phyloP scores from a whole-genome alignment of 768 basidiomycete species.

The Epithele typhae region DNA sequence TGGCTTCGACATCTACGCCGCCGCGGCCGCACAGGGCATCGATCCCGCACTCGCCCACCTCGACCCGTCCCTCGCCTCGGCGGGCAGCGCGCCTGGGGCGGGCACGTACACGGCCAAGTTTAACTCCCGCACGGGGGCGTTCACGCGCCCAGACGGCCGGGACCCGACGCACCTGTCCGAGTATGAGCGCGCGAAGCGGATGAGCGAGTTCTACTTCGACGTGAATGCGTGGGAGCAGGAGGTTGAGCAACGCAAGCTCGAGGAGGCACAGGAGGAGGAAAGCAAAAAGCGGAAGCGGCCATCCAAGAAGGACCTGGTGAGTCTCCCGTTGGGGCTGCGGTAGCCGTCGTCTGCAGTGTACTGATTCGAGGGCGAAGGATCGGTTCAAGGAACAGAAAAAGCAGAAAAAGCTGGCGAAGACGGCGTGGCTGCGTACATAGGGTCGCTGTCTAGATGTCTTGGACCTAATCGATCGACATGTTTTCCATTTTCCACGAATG shows the following conservation, averaged over 20 bases:
- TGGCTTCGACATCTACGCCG: conserved; percentile 53
- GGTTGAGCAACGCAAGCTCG: conserved; percentile 43
- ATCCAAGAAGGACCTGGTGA: conserved; percentile 79
- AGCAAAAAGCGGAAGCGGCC: conserved; percentile 71
- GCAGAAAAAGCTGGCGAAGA: conserved; percentile 82
- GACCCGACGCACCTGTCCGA: conserved; percentile 76
- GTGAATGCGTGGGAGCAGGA: conserved; percentile 76
- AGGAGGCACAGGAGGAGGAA: conserved; percentile 43
- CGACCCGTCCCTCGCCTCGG: conserved; percentile 62
- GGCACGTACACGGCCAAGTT: conserved; percentile 61
- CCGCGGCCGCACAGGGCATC: conserved; percentile 75
- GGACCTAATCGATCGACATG: too few relatives aligned
- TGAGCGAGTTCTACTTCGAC: conserved; percentile 89
- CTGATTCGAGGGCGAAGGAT: conserved; percentile 41
- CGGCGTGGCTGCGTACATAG: conserved; percentile 78
- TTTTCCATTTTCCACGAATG: too few relatives aligned
- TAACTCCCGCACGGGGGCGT: conserved; percentile 78
- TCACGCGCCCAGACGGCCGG: conserved; percentile 60
- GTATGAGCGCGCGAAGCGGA: conserved; percentile 75
- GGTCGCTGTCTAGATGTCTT: background rate
- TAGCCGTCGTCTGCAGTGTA: too few relatives aligned
- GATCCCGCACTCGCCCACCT: conserved; percentile 79
- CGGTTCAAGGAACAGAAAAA: conserved; percentile 81
- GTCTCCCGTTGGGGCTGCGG: conserved; percentile 29
- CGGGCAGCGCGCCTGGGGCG: conserved; percentile 30